Evolutionary conservation across 192 early-diverging fungal genomes (phyloP).

Genomic region (Anaeromyces robustus): DNA sequence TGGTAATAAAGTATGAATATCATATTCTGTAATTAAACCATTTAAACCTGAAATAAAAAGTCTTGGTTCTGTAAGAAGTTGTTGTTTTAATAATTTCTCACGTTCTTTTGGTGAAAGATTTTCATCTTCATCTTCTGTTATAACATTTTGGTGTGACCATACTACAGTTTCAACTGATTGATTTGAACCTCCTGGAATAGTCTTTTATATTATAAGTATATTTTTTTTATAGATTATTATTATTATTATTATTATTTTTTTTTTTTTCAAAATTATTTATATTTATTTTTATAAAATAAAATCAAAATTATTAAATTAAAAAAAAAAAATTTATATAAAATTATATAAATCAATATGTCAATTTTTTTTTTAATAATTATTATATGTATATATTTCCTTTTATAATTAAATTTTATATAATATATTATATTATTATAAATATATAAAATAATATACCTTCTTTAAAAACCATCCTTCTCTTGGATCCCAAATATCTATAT

Average conservation of each 20-base stretch:
- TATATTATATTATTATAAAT: too few relatives aligned
- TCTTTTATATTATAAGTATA: too few relatives aligned
- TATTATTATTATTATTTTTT: not conserved
- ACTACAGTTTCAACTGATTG: slow-evolving; percentile 60
- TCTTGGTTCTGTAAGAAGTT: slow-evolving; percentile 30
- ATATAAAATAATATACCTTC: slow-evolving; percentile 33
- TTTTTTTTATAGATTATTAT: too few relatives aligned
- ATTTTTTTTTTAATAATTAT: too few relatives aligned
- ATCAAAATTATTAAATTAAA: too few relatives aligned
- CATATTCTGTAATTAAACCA: slow-evolving; percentile 76
- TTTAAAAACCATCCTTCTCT: slow-evolving; percentile 51
- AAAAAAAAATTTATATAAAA: too few relatives aligned
- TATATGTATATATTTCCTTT: too few relatives aligned
- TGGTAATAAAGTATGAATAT: slow-evolving; percentile 46
- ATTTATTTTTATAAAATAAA: too few relatives aligned
- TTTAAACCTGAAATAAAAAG: slow-evolving; percentile 78
- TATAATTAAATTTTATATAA: too few relatives aligned
- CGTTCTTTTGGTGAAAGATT: slow-evolving; percentile 24
- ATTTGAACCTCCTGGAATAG: slow-evolving; percentile 61
- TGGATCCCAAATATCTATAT: slow-evolving; percentile 86
- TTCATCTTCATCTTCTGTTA: slow-evolving; percentile 40
- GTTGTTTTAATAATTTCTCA: slow-evolving; percentile 14
- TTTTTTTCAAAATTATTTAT: too few relatives aligned
- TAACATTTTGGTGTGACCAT: slow-evolving; percentile 57
- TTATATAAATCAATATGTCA: too few relatives aligned